Conservation (phyloP, 2,329 filamentous ascomycete genomes). For the Malbranchea cinnamomea region DNA sequence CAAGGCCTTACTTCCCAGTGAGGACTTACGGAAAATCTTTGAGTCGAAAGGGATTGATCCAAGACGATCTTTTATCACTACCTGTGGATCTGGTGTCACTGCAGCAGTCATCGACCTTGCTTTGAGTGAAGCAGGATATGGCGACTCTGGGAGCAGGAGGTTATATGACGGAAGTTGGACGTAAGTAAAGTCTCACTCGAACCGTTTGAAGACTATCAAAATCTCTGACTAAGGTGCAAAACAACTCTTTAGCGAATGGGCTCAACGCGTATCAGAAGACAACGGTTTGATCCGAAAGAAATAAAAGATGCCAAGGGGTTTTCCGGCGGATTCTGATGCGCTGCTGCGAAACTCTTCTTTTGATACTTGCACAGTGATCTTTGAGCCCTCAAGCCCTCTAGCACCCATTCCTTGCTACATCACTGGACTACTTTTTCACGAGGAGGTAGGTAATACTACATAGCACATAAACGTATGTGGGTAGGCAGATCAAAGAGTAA, state of each 20-base stretch:
- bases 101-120: conserved; percentile 84
- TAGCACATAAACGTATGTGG: no score
- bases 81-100: conserved; percentile 87
- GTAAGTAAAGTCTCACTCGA: conserved; percentile 39
- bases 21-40: conserved; percentile 62
- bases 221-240: conserved; percentile 1
- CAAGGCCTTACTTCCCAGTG: conserved; percentile 60
- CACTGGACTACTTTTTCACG: no score
- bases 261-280: conserved; percentile 31
- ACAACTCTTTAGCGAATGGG: conserved; percentile 31
- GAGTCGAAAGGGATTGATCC: conserved; percentile 66
- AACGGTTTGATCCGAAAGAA: conserved; percentile 32
- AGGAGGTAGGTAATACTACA: no score
- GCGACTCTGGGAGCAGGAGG: conserved; percentile 48
- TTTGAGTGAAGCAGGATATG: conserved; percentile 62
- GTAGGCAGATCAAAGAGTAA: background rate
- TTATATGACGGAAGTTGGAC: conserved; percentile 98
- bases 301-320: no score
- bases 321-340: no score
- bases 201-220: conserved; percentile 8
- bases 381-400: no score
- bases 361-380: no score
- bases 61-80: conserved; percentile 66
- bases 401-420: no score
- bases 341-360: no score